Conservation (phyloP, 192 early-diverging fungal genomes). For the Paraglomus brasilianum region DNA sequence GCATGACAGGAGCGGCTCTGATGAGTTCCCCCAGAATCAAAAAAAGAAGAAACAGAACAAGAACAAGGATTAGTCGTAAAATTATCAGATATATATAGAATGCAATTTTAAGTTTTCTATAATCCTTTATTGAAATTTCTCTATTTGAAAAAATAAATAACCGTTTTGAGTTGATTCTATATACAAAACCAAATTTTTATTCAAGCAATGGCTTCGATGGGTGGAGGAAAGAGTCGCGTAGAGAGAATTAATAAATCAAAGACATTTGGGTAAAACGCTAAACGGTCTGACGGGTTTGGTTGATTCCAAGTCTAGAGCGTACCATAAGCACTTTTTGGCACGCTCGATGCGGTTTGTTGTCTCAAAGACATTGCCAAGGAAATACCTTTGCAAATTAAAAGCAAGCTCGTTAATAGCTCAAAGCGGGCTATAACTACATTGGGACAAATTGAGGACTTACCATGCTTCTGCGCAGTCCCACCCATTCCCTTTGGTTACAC, state of each 20-base stretch:
- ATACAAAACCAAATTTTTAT: too few species aligned
- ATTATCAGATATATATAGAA: too few species aligned
- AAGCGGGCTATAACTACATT: background rate
- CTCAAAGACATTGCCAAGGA: slow-evolving; percentile 50
- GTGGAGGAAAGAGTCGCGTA: too few species aligned
- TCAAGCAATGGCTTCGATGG: too few species aligned
- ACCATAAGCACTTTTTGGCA: slow-evolving; percentile 60
- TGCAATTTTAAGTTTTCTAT: too few species aligned
- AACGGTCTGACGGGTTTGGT: slow-evolving; percentile 53
- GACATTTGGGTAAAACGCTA: slow-evolving; percentile 41
- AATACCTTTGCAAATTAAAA: slow-evolving; percentile 38
- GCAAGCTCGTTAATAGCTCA: background rate
- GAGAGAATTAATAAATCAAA: slow-evolving; percentile 17
- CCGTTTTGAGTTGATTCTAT: too few species aligned
- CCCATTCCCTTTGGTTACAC: slow-evolving; percentile 49
- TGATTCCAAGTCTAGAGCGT: slow-evolving; percentile 56
- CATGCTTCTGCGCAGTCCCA: slow-evolving; percentile 67
- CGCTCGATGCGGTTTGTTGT: slow-evolving; percentile 40
- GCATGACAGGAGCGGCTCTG: background rate
- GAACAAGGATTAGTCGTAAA: too few species aligned
- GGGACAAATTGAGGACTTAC: slow-evolving; percentile 29
- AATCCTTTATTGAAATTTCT: too few species aligned
- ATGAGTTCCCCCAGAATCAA: background rate
- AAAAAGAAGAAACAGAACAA: slow-evolving; percentile 4
- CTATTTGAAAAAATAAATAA: too few species aligned